These are phyloP conservation scores for Geotrichum aggregatum DNA, from an alignment of 1,139 yeast genomes.

Conservation along the genomic window DNA sequence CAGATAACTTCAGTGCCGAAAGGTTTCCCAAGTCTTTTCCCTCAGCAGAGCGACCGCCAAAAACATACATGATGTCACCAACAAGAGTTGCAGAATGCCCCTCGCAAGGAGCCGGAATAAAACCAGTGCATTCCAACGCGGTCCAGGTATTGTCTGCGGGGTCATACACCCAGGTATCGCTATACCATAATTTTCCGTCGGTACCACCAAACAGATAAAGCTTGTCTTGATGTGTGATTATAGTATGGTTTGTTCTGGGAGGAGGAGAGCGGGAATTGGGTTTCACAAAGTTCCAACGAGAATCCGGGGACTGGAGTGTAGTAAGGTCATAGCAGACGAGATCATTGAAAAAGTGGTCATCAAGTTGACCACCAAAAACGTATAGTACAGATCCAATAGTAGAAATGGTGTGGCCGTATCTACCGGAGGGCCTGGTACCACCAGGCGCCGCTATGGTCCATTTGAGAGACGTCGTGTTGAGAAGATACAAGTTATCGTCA, in stretches of 20 bases:
- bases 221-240: constrained; percentile 74
- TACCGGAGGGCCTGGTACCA: constrained; percentile 80
- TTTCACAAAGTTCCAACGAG: constrained; percentile 74
- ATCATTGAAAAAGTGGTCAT: constrained; percentile 81
- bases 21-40: constrained; percentile 69
- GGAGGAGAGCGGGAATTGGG: constrained; percentile 58
- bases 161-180: constrained; percentile 81
- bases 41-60: constrained; percentile 83
- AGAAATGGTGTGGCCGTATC: constrained; percentile 86
- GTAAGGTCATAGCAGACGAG: constrained; percentile 82
- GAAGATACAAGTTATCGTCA: constrained; percentile 84
- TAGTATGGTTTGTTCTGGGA: constrained; percentile 86
- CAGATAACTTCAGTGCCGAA: constrained; percentile 70
- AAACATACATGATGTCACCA: constrained; percentile 73
- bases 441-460: constrained; percentile 87
- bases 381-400: constrained; percentile 69
- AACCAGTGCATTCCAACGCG: constrained; percentile 49
- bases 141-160: constrained; percentile 66
- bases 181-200: constrained; percentile 67
- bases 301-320: constrained; percentile 76
- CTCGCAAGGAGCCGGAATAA: constrained; percentile 78
- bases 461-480: constrained; percentile 82
- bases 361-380: constrained; percentile 94
- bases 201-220: constrained; percentile 93
- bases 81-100: constrained; percentile 86